These are phyloP conservation scores for Phaeosphaeria sp. DNA, from an alignment of 2,329 filamentous ascomycete species.

Conservation along the genomic window DNA sequence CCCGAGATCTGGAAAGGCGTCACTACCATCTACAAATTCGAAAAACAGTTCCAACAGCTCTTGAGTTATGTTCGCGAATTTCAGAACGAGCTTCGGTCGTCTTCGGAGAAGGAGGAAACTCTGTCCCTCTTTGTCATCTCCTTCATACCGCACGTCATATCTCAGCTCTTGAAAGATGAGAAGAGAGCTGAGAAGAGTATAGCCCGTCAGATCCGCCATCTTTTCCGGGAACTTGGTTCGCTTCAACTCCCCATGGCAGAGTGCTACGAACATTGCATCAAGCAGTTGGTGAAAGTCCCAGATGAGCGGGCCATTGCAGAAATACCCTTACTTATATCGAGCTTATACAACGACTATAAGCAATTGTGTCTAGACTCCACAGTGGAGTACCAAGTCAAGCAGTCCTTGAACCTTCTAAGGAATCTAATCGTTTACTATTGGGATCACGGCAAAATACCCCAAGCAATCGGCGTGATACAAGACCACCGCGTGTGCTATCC, in stretches of 20 bases:
- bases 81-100: constrained; percentile 28
- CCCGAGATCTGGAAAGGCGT: constrained; percentile 35
- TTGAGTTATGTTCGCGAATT: constrained; percentile 27
- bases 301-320: background rate
- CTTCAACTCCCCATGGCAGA: constrained; percentile 22
- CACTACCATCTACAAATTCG: constrained; percentile 29
- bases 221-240: constrained; percentile 31
- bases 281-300: constrained; percentile 29
- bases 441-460: constrained; percentile 19
- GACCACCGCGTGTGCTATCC: constrained; percentile 38
- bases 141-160: constrained; percentile 37
- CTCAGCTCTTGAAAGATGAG: constrained; percentile 27
- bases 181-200: constrained; percentile 31
- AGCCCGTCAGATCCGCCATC: constrained; percentile 28
- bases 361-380: constrained; percentile 21
- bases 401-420: constrained; percentile 26
- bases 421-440: constrained; percentile 30
- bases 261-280: constrained; percentile 38
- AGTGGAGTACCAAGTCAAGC: constrained; percentile 13
- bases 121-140: constrained; percentile 31
- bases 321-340: background rate
- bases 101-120: constrained; percentile 14
- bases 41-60: constrained; percentile 21
- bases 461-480: constrained; percentile 27
- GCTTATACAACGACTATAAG: constrained; percentile 35